A percentile compares a stretch with the other conserved stretches of the same genome.
Evolutionary conservation across 805 yeast genomes (phyloP).

Genomic region (Candida multigemmis): DNA sequence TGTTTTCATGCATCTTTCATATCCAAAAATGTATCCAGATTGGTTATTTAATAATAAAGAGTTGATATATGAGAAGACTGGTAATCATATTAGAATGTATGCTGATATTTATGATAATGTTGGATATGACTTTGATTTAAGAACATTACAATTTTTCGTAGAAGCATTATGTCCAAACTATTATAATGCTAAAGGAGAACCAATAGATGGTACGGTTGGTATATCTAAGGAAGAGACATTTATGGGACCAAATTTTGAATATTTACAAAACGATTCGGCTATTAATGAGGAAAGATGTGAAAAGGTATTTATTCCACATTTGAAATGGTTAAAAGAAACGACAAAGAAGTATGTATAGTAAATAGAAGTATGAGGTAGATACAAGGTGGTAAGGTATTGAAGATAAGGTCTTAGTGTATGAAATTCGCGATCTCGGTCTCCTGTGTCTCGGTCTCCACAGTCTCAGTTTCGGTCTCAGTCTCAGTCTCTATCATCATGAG

Average conservation of each 20-base stretch:
- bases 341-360: slow-evolving; percentile 4
- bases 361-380: not conserved
- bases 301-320: slow-evolving; percentile 31
- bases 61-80: slow-evolving; percentile 20
- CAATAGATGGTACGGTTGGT: slow-evolving; percentile 13
- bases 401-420: not conserved
- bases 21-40: slow-evolving; percentile 38
- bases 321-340: slow-evolving; percentile 33
- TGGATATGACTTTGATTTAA: slow-evolving; percentile 34
- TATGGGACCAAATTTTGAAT: slow-evolving; percentile 23
- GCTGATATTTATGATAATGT: slow-evolving; percentile 20
- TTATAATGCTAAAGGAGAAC: slow-evolving; percentile 15
- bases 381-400: not conserved
- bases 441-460: too few relatives aligned
- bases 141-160: slow-evolving; percentile 28
- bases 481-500: too few relatives aligned
- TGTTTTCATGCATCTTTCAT: slow-evolving; percentile 50
- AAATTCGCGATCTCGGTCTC: too few relatives aligned
- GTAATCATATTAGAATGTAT: slow-evolving; percentile 33
- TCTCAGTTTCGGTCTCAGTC: too few relatives aligned
- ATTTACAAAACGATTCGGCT: slow-evolving; percentile 14
- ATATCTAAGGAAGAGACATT: slow-evolving; percentile 13
- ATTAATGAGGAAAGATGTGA: slow-evolving; percentile 18
- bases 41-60: slow-evolving; percentile 27
- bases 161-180: slow-evolving; percentile 30